Evolutionary conservation across 2,329 filamentous ascomycete species (phyloP).

Genomic region (Diaporthe ampelina): DNA sequence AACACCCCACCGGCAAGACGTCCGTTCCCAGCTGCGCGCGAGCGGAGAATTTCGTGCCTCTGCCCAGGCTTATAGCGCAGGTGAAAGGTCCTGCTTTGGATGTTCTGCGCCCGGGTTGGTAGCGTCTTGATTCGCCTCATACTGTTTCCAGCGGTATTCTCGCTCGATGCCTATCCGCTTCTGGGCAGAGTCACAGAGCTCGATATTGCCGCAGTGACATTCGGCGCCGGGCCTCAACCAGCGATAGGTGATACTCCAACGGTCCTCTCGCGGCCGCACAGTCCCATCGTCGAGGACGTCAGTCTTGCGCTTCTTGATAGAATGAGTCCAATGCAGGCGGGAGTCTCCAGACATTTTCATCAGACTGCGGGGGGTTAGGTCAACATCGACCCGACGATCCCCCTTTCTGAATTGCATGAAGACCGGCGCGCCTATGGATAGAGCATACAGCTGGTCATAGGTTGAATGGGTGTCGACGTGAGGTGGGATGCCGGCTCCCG

Average conservation of each 20-base stretch:
- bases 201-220: slow-evolving; percentile 65
- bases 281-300: slow-evolving; percentile 58
- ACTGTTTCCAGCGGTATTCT: slow-evolving; percentile 64
- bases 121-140: slow-evolving; percentile 32
- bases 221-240: slow-evolving; percentile 62
- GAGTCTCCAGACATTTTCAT: slow-evolving; percentile 65
- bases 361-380: slow-evolving; percentile 64
- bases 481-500: slow-evolving; percentile 71
- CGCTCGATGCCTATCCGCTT: slow-evolving; percentile 59
- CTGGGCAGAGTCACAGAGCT: slow-evolving; percentile 67
- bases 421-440: slow-evolving; percentile 58
- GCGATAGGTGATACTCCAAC: slow-evolving; percentile 70
- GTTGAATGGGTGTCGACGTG: slow-evolving; percentile 71
- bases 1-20: slow-evolving; percentile 1
- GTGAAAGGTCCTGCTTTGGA: not conserved
- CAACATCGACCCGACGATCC: slow-evolving; percentile 56
- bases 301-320: slow-evolving; percentile 53
- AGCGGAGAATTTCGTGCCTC: not conserved
- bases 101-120: not conserved
- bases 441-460: slow-evolving; percentile 60
- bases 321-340: slow-evolving; percentile 61
- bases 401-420: slow-evolving; percentile 60
- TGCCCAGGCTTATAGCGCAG: slow-evolving; percentile 22
- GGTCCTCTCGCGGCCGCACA: slow-evolving; percentile 57
- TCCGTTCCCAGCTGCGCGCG: not conserved